These are phyloP conservation scores for Candida ipomoeae DNA, from an alignment of 805 yeast species.

Conservation along the genomic window DNA sequence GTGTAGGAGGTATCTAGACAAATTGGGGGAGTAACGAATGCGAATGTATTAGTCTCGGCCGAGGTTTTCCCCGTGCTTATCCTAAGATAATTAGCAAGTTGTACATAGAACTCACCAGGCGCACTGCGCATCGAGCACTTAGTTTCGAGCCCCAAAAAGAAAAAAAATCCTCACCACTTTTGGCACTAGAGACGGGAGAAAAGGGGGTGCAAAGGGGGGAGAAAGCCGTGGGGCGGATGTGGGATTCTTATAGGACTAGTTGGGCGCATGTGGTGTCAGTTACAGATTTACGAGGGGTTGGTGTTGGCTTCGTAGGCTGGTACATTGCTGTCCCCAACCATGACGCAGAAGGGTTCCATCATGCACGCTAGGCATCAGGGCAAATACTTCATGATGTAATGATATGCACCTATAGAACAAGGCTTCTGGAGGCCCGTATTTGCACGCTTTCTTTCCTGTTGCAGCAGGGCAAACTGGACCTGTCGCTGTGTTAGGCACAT, in stretches of 20 bases:
- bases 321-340: background rate
- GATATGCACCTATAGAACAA: background rate
- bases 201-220: background rate
- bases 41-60: constrained; percentile 1
- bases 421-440: no score
- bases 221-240: no score
- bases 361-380: background rate
- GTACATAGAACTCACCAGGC: constrained; percentile 1
- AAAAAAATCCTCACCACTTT: background rate
- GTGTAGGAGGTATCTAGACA: background rate
- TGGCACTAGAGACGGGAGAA: background rate
- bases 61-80: constrained; percentile 2
- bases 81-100: constrained; percentile 2
- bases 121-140: constrained; percentile 2
- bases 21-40: background rate
- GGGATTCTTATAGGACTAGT: no score
- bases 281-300: no score
- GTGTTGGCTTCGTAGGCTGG: no score
- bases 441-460: no score
- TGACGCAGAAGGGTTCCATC: background rate
- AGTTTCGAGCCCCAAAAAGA: background rate
- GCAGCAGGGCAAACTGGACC: background rate
- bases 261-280: no score
- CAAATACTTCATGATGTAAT: background rate
- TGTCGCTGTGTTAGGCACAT: no score